Base-by-base conservation (phyloP, 2,329 filamentous ascomycete genomes). In the Lojkania enalia region DNA sequence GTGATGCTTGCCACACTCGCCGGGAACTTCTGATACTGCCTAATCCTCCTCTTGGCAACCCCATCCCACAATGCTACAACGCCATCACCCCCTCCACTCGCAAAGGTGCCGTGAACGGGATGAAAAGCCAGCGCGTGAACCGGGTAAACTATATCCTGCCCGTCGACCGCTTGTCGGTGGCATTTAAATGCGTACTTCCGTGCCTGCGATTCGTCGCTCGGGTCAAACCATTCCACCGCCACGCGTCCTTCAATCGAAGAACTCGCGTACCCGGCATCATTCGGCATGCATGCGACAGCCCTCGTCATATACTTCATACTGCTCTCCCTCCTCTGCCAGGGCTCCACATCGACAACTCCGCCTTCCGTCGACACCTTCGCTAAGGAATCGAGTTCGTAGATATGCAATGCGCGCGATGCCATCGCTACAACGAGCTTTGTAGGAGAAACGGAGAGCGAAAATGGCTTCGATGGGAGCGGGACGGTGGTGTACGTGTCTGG, bases 101-200 rank as follows among this genome's bases (percentile, higher is more conserved):
- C 91, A 69, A 96, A 96, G 0, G 90, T 95, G 49, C 89, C 89
- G 52, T 83, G 77, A 1, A 86, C 72, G 0, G 90, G 89, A 69
- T 96, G 90, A 74, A 95, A 96, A 1, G 88, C 84, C 5, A 96
- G 79, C 2, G 90, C 87, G 64, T 96, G 94, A 56, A 96, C 91
- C 0, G 91, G 91, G 63, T 91, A 96, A 2, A 96, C 89, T 3
- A 96, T 80, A 61, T 96, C 91, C 20, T 80, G 83, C 38, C 83
- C 83, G 30, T 85, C 79, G 2, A 82, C 72, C 1, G 84, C 79
- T 69, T 95, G 89, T 3, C 94, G 83, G 72, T 99, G 94, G 72
- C 94, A 99, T 72, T 99, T 99, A 82, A 99, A 99, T 12, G 94
- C 94, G 69, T 97, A 99, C 71, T 96, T 97, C 55, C 91, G 83